Evolutionary conservation across 768 basidiomycete genomes (phyloP).

Genomic region (Phanerochaete carnosa): DNA sequence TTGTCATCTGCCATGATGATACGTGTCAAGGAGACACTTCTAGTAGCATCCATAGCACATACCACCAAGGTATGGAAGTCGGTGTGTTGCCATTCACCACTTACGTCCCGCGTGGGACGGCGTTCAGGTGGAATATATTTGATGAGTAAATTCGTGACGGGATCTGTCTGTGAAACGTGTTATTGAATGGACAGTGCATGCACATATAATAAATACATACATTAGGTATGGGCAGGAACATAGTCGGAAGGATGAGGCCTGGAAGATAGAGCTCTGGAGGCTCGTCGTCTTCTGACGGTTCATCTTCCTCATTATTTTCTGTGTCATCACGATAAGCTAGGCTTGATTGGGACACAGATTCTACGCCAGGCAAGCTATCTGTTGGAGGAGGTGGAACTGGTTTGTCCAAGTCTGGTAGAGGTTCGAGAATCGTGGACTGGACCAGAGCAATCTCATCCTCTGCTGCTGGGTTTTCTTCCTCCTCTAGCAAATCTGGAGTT

Average conservation of each 20-base stretch:
- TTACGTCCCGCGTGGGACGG: slow-evolving; percentile 68
- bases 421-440: slow-evolving; percentile 23
- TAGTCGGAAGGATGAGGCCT: slow-evolving; percentile 64
- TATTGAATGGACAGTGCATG: neutral
- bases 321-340: slow-evolving; percentile 28
- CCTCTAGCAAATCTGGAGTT: slow-evolving; percentile 29
- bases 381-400: slow-evolving; percentile 49
- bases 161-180: slow-evolving; percentile 61
- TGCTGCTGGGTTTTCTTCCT: slow-evolving; percentile 28
- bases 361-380: slow-evolving; percentile 15
- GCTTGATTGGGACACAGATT: neutral
- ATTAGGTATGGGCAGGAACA: slow-evolving; percentile 89
- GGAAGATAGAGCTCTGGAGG: slow-evolving; percentile 63
- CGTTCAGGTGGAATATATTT: slow-evolving; percentile 83
- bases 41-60: slow-evolving; percentile 3
- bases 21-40: neutral
- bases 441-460: slow-evolving; percentile 42
- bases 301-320: slow-evolving; percentile 44
- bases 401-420: slow-evolving; percentile 46
- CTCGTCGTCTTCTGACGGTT: slow-evolving; percentile 47
- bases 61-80: slow-evolving; percentile 83
- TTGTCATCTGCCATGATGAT: slow-evolving; percentile 61
- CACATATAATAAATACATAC: slow-evolving; percentile 46
- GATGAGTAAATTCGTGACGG: slow-evolving; percentile 73
- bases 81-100: slow-evolving; percentile 67